Evolutionary conservation across 2,329 filamentous ascomycete genomes (phyloP).

Genomic region (Sporothrix sp.): DNA sequence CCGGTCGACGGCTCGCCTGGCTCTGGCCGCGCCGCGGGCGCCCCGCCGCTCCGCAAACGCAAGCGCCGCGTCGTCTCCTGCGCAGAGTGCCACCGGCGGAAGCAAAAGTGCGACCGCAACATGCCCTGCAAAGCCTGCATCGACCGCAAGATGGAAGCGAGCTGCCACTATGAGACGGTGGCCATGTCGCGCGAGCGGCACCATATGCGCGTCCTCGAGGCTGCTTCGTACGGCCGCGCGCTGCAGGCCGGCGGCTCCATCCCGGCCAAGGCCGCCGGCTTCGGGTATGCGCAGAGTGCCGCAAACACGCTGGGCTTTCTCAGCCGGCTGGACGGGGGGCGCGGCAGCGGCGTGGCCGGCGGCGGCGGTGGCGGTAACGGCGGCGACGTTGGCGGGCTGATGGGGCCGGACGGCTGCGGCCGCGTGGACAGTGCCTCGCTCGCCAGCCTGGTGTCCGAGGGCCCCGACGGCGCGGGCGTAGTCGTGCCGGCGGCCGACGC

Average conservation of each 20-base stretch:
- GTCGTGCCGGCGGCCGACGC: conserved; percentile 6
- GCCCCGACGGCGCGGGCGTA: not conserved
- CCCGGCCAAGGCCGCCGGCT: conserved; percentile 35
- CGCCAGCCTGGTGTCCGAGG: conserved; percentile 10
- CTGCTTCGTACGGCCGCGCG: conserved; percentile 14
- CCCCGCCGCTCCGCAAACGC: conserved; percentile 42
- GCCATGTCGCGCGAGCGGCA: conserved; percentile 32
- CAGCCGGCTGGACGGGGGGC: conserved; percentile 41
- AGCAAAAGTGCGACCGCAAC: conserved; percentile 54
- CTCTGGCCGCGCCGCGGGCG: not conserved
- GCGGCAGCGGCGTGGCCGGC: not conserved
- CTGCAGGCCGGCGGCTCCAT: conserved; percentile 25
- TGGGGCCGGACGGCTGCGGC: conserved; percentile 19
- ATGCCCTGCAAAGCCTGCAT: conserved; percentile 51
- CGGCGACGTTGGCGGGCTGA: not conserved
- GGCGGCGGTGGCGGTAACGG: no score
- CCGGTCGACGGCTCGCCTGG: not conserved
- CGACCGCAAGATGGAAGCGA: conserved; percentile 43
- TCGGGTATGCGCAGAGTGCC: conserved; percentile 44
- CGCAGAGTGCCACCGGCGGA: conserved; percentile 54
- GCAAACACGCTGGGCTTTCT: conserved; percentile 47
- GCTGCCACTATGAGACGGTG: conserved; percentile 48
- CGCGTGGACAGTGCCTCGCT: not conserved
- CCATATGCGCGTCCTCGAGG: conserved; percentile 20
- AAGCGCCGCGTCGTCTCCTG: conserved; percentile 53